These are phyloP conservation scores for Mycena belliarum DNA, from an alignment of 768 basidiomycete species.

Conservation along the genomic window DNA sequence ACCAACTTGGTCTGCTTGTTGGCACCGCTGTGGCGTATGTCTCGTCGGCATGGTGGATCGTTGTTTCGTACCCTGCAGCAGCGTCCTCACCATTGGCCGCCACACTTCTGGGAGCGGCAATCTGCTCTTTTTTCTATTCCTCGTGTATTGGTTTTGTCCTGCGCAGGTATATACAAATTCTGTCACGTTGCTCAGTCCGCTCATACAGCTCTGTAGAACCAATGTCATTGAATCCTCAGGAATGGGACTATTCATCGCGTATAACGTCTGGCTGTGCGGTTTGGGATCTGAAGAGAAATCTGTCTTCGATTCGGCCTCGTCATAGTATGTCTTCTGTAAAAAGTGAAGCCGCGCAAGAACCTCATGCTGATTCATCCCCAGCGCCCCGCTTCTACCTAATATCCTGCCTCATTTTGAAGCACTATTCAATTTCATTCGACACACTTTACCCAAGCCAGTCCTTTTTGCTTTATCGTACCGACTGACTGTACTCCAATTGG, in stretches of 20 bases:
- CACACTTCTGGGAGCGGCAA: constrained; percentile 83
- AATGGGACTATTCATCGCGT: constrained; percentile 85
- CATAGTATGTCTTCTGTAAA: constrained; percentile 76
- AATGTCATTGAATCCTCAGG: constrained; percentile 92
- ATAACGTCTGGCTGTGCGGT: constrained; percentile 89
- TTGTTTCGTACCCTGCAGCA: constrained; percentile 79
- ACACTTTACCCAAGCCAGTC: constrained; percentile 85
- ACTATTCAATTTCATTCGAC: constrained; percentile 76
- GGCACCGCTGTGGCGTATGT: constrained; percentile 80
- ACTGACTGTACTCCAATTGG: constrained; percentile 76
- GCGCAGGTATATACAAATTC: constrained; percentile 42
- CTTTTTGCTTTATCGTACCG: constrained; percentile 79
- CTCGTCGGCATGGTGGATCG: constrained; percentile 84
- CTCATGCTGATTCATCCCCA: constrained; percentile 28
- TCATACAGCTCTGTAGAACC: constrained; percentile 37
- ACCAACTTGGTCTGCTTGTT: constrained; percentile 77
- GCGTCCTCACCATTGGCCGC: constrained; percentile 85
- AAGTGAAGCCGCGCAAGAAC: background rate
- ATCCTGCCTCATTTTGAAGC: constrained; percentile 81
- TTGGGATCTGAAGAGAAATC: constrained; percentile 63
- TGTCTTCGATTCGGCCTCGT: constrained; percentile 70
- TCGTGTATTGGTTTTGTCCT: constrained; percentile 89
- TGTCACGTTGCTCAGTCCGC: background rate
- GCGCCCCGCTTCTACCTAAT: constrained; percentile 75
- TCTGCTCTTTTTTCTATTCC: constrained; percentile 88